Conservation (phyloP, 768 basidiomycete species). For the Panellus pusillus region DNA sequence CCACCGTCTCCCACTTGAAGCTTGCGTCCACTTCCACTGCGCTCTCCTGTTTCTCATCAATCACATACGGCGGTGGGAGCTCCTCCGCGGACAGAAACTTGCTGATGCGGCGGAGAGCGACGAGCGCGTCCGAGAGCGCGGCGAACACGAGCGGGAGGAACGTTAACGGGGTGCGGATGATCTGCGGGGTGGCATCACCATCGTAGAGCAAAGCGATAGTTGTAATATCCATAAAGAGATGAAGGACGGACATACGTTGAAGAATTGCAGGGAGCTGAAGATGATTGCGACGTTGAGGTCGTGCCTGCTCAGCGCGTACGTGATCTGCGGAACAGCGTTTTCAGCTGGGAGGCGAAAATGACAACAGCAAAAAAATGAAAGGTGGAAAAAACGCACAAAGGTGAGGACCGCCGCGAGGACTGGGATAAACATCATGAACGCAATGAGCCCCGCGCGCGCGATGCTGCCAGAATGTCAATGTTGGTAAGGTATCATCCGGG, state of each 20-base stretch:
- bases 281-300: conserved; percentile 52
- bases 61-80: too few relatives aligned
- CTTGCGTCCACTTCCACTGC: conserved; percentile 52
- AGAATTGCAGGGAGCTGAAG: conserved; percentile 57
- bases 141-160: too few relatives aligned
- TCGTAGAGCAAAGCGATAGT: too few relatives aligned
- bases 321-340: conserved; percentile 42
- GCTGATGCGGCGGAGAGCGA: too few relatives aligned
- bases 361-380: not conserved
- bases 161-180: too few relatives aligned
- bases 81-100: too few relatives aligned
- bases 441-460: conserved; percentile 29
- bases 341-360: not conserved
- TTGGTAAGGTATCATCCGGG: too few relatives aligned
- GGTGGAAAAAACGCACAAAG: conserved; percentile 35
- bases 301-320: conserved; percentile 60
- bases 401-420: conserved; percentile 33
- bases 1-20: conserved; percentile 51
- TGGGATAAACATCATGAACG: conserved; percentile 51
- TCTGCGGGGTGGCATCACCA: too few relatives aligned
- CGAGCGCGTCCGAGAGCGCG: too few relatives aligned
- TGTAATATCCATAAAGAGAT: too few relatives aligned
- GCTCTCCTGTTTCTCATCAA: not conserved
- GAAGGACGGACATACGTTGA: conserved; percentile 29
- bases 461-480: not conserved